phyloP scores from a whole-genome alignment of 148 eudicot species.

The Mesembryanthemum crystallinum region DNA sequence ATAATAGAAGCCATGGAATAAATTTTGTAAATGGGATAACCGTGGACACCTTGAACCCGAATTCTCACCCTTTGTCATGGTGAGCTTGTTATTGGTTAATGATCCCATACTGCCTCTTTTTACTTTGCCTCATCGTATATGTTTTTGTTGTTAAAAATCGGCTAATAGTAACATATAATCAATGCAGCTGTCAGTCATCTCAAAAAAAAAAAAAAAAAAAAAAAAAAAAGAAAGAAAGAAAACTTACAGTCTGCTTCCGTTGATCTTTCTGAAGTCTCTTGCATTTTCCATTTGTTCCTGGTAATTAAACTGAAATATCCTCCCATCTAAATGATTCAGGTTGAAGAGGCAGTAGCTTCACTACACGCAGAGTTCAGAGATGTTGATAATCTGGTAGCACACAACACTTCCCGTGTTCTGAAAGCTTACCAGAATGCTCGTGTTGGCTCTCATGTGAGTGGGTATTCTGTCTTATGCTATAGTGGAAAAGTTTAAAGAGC shows the following conservation, averaged over 20 bases:
- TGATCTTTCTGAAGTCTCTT: not conserved
- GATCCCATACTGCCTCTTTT: not conserved
- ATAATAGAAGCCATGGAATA: not conserved
- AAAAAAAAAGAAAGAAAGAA: no score
- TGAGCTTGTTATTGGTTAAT: not conserved
- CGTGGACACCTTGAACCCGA: not conserved
- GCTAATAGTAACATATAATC: no score
- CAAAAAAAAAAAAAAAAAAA: no score
- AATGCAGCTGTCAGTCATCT: no score
- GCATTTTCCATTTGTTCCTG: not conserved
- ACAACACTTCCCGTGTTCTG: constrained; percentile 75
- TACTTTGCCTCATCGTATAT: not conserved
- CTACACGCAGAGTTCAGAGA: constrained; percentile 72
- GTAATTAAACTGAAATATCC: not conserved
- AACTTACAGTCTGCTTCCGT: not conserved
- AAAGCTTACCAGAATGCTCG: constrained; percentile 83
- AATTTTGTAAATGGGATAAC: not conserved
- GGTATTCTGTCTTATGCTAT: not conserved
- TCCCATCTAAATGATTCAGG: constrained; percentile 33
- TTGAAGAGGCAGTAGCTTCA: constrained; percentile 71
- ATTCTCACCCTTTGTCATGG: not conserved
- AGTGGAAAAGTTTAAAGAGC: not conserved
- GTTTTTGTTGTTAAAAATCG: not conserved
- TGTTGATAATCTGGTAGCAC: constrained; percentile 83
- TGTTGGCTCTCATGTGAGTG: constrained; percentile 84